Evolutionary conservation across 768 basidiomycete genomes (phyloP).

Genomic region (Phylloporus rhodoxanthus): DNA sequence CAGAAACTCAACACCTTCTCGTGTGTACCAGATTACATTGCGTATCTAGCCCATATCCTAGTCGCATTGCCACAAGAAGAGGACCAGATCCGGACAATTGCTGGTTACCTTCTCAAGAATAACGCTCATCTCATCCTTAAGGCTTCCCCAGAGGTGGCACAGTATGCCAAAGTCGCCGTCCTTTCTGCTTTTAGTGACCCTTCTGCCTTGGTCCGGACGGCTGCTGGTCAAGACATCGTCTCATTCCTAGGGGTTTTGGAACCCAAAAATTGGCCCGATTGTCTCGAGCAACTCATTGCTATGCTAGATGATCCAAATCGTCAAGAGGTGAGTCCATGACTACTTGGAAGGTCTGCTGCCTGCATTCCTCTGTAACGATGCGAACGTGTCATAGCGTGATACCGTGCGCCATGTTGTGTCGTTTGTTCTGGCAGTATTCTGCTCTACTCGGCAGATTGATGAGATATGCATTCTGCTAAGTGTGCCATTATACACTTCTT

Average conservation of each 20-base stretch:
- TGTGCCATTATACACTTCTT: constrained; percentile 6
- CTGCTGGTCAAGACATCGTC: constrained; percentile 89
- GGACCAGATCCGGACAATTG: constrained; percentile 90
- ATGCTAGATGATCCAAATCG: constrained; percentile 73
- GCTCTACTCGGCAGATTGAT: constrained; percentile 5
- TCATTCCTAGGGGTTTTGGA: constrained; percentile 83
- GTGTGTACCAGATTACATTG: constrained; percentile 88
- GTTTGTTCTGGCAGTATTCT: constrained; percentile 5
- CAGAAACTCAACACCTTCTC: constrained; percentile 87
- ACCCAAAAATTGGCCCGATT: constrained; percentile 93
- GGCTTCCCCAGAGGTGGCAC: constrained; percentile 57
- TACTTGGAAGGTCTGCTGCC: background rate
- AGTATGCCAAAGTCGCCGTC: constrained; percentile 70
- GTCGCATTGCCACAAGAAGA: constrained; percentile 75
- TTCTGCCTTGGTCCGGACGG: constrained; percentile 86
- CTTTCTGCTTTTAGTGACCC: constrained; percentile 77
- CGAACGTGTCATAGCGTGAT: background rate
- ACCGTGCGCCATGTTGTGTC: background rate
- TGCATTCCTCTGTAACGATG: background rate
- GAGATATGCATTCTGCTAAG: background rate
- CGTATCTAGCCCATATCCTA: constrained; percentile 93
- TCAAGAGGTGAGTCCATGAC: constrained; percentile 72
- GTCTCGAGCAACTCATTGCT: constrained; percentile 76
- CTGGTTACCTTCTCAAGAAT: constrained; percentile 96
- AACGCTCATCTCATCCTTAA: constrained; percentile 75